phyloP scores from a whole-genome alignment of 2,329 filamentous ascomycete species.

The Botrytis medusae region DNA sequence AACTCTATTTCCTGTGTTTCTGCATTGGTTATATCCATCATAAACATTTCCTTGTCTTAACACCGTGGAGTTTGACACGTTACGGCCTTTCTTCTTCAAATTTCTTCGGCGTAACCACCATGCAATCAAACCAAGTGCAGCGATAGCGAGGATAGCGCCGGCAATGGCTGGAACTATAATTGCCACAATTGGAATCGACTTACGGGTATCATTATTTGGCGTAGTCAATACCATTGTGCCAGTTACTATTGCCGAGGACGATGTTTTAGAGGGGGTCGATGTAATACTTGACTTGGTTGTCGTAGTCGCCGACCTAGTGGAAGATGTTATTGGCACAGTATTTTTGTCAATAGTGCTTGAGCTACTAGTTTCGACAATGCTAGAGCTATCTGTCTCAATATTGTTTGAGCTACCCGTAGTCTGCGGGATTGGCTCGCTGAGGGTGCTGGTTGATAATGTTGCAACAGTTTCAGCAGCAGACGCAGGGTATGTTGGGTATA shows the following conservation, averaged over 20 bases:
- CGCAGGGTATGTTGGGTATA: neutral
- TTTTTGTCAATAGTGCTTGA: neutral
- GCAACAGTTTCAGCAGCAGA: neutral
- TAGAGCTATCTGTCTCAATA: neutral
- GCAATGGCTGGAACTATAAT: neutral
- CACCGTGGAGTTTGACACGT: neutral
- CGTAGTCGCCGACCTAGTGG: neutral
- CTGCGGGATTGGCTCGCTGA: neutral
- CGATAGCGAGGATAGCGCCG: neutral
- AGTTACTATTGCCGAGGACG: neutral
- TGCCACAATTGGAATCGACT: neutral
- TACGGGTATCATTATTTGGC: neutral
- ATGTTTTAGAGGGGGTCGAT: neutral
- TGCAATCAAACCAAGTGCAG: neutral
- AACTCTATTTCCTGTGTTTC: neutral
- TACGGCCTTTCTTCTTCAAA: neutral
- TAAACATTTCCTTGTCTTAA: no score
- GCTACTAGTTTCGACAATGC: neutral
- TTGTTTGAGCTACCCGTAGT: neutral
- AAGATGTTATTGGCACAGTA: neutral
- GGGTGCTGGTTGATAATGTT: neutral
- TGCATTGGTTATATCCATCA: neutral
- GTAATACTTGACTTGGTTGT: neutral
- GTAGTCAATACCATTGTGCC: no score
- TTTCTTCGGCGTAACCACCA: slow-evolving; percentile 3